A percentile compares a stretch with the other conserved stretches of the same genome.
These are phyloP conservation scores for Sugiyamaella lignohabitans DNA, from an alignment of 805 yeast genomes.

Conservation along the genomic window DNA sequence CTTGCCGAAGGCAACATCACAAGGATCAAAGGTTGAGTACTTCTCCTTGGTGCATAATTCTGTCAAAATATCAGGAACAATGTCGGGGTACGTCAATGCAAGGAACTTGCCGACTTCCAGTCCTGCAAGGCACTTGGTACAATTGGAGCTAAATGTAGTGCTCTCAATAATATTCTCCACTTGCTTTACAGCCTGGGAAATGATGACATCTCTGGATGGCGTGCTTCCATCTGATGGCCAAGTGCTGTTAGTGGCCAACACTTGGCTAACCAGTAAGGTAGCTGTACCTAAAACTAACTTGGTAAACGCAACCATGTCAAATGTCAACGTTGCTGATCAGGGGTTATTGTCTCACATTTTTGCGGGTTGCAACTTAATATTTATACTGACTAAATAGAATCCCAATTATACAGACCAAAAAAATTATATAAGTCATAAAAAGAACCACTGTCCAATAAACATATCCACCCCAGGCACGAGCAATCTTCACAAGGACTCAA, in stretches of 20 bases:
- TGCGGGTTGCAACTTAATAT: neutral
- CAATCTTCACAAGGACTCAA: no score
- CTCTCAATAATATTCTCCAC: slow-evolving; percentile 4
- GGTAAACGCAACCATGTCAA: no score
- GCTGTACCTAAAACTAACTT: neutral
- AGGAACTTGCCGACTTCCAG: slow-evolving; percentile 9
- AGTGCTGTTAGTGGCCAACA: neutral
- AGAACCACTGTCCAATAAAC: no score
- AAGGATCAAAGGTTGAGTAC: neutral
- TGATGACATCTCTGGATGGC: slow-evolving; percentile 1
- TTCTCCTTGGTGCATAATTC: slow-evolving; percentile 1
- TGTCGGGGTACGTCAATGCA: slow-evolving; percentile 9
- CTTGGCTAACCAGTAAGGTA: neutral
- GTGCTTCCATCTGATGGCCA: slow-evolving; percentile 4
- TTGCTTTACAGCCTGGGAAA: slow-evolving; percentile 2
- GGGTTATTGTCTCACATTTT: neutral
- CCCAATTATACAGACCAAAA: neutral
- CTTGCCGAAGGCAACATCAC: neutral
- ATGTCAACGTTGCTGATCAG: no score
- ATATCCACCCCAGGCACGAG: no score
- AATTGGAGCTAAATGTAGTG: slow-evolving; percentile 2
- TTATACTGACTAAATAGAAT: no score
- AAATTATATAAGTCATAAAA: neutral
- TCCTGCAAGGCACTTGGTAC: slow-evolving; percentile 11
- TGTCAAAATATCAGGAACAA: neutral